Percentiles rank a stretch among this genome's conserved stretches.
phyloP scores from a whole-genome alignment of 2,329 filamentous ascomycete genomes.

The Neoscytalidium dimidiatum region DNA sequence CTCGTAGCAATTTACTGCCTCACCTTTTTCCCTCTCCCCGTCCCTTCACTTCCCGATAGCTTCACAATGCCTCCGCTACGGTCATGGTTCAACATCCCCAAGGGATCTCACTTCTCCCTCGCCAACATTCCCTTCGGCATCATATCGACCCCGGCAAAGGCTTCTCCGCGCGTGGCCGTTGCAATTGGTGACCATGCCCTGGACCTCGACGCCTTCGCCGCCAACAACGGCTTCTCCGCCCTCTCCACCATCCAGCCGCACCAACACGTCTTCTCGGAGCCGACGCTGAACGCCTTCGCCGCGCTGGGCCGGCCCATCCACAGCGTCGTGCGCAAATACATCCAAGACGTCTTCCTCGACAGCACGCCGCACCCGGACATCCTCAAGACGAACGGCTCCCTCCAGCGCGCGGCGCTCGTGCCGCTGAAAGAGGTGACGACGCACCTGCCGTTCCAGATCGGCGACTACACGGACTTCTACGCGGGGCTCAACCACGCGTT shows the following conservation, averaged over 20 bases:
- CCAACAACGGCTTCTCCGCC: conserved; percentile 60
- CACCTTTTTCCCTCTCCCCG: background rate
- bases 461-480: conserved; percentile 86
- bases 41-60: background rate
- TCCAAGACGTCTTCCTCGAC: conserved; percentile 67
- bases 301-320: conserved; percentile 69
- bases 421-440: conserved; percentile 61
- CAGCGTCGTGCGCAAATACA: conserved; percentile 65
- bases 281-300: conserved; percentile 73
- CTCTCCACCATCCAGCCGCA: conserved; percentile 60
- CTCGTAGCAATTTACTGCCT: background rate
- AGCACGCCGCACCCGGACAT: conserved; percentile 62
- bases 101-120: conserved; percentile 69
- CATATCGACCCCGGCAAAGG: conserved; percentile 63
- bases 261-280: conserved; percentile 62
- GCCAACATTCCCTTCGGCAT: conserved; percentile 84
- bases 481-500: conserved; percentile 78
- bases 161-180: conserved; percentile 64
- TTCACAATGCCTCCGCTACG: conserved; percentile 34
- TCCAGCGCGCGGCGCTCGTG: conserved; percentile 62
- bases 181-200: conserved; percentile 74
- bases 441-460: conserved; percentile 75
- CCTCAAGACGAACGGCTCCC: conserved; percentile 61
- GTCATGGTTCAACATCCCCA: conserved; percentile 63
- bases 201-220: conserved; percentile 65